Evolutionary conservation across 768 basidiomycete species (phyloP), one percentile per base, ranked within the genome.

Genomic region (Leccinum aurantiacum): DNA sequence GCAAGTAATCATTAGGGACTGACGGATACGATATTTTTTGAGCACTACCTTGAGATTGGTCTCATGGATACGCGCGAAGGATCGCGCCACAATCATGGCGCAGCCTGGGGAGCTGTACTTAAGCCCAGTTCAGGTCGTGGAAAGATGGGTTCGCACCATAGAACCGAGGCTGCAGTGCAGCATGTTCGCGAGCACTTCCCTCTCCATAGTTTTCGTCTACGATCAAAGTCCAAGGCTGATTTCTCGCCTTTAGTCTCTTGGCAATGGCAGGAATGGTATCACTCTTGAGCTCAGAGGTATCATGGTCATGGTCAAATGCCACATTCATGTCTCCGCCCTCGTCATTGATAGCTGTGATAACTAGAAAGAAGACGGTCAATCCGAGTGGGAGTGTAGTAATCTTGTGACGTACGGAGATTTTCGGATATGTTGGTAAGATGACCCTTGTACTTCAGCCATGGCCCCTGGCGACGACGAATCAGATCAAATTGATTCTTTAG

Each of bases 131-230:
- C 41, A 37, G 19, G n/a, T 37, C 14, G 27, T 38, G 31, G 41
- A 15, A 54, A 52, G 1, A 19, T 9, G 22, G 33, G 4, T 11
- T 65, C 75, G 48, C 67, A 88, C 91, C 93, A 65, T 93, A 95
- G 78, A 95, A 97, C 19, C 97, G 85, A 25, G 97, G 97, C 71
- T 98, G 96, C 35, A 99, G 80, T 22, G 97, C 95, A 37, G 97
- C 97, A 73, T 99, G 97, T 75, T 99, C 97, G 57, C 97, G 85
- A 8, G 97, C 97, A 67, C 93, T 95, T 29, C 97, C 97, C 74
- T 99, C 97, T 2, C 97, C 97, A 71, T 98, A 96, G 71, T 96
- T 97, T 9, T 98, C 95, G 68, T 97, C 95, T 1, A 98, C 96
- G 35, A 99, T 77, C 50, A 98, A 74, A 59, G 95, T 89, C 95